Conservation (phyloP, 176 grass and related monocot species). For the Secale cereale region DNA sequence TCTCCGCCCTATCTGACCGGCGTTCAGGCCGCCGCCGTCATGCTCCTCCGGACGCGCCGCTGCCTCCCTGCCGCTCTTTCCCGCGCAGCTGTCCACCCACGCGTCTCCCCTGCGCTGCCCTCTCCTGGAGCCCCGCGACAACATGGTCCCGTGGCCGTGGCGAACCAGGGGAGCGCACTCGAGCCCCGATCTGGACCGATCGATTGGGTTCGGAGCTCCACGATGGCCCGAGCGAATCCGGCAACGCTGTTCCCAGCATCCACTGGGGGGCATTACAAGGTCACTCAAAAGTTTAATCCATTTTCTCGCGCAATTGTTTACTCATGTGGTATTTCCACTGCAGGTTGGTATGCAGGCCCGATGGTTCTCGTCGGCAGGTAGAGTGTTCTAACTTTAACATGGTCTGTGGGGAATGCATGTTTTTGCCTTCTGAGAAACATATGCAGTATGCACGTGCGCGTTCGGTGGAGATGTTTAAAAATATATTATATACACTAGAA, state of each 20-base stretch:
- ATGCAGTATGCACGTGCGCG: background rate
- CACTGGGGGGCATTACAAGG: conserved; percentile 25
- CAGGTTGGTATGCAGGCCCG: conserved; percentile 19
- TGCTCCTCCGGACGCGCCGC: conserved; percentile 10
- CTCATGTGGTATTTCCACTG: conserved; percentile 25
- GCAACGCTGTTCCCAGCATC: conserved; percentile 10
- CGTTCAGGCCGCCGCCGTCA: background rate
- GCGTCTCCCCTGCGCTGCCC: background rate
- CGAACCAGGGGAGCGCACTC: background rate
- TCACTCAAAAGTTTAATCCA: background rate
- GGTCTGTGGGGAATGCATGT: background rate
- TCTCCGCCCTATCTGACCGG: background rate
- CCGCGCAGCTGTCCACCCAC: background rate
- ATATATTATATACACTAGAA: background rate
- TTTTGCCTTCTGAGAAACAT: background rate
- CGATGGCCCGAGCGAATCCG: background rate
- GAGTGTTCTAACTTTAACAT: background rate
- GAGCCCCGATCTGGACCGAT: background rate
- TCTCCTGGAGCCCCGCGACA: background rate
- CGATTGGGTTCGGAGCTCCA: background rate
- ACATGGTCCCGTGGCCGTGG: conserved; percentile 2
- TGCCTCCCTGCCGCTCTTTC: background rate
- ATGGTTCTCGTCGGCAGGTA: conserved; percentile 55
- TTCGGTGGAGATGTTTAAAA: background rate
- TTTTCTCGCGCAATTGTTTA: background rate